These are phyloP conservation scores for Leucogyrophana mollusca DNA, from an alignment of 768 basidiomycete genomes.

Conservation along the genomic window DNA sequence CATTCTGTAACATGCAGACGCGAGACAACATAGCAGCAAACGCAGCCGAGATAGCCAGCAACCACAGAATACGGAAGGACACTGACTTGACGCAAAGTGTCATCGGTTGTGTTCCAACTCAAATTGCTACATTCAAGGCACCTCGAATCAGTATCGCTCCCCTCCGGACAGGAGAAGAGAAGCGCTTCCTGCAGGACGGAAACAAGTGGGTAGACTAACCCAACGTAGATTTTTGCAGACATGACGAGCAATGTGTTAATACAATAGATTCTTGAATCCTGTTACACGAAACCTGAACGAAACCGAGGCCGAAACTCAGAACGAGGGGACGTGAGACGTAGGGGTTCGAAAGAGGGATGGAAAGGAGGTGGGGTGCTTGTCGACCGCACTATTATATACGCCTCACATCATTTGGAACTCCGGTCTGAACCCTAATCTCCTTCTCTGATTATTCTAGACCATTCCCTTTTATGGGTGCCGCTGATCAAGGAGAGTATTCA, in stretches of 20 bases:
- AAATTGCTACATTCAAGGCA: constrained; percentile 72
- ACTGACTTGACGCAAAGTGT: constrained; percentile 82
- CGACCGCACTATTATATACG: constrained; percentile 43
- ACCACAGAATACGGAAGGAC: too few species aligned
- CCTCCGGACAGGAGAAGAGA: constrained; percentile 43
- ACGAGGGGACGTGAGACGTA: constrained; percentile 47
- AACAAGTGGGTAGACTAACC: constrained; percentile 77
- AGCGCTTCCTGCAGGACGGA: constrained; percentile 43
- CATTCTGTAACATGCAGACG: constrained; percentile 25
- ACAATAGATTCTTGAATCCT: constrained; percentile 51
- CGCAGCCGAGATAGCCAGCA: constrained; percentile 25
- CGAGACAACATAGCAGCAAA: constrained; percentile 48
- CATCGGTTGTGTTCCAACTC: constrained; percentile 97
- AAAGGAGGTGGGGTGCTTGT: constrained; percentile 23
- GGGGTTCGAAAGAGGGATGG: constrained; percentile 46
- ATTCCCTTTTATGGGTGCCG: constrained; percentile 16
- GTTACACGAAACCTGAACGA: constrained; percentile 54
- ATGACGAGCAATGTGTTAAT: constrained; percentile 48
- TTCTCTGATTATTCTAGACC: constrained; percentile 14
- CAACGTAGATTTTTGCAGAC: constrained; percentile 89
- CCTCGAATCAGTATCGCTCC: constrained; percentile 57
- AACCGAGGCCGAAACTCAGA: constrained; percentile 57
- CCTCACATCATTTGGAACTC: constrained; percentile 45
- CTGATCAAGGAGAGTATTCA: too few species aligned
- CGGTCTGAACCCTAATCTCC: constrained; percentile 35